Base-by-base conservation (phyloP, 148 eudicot genomes). In the Rhododendron molle region DNA sequence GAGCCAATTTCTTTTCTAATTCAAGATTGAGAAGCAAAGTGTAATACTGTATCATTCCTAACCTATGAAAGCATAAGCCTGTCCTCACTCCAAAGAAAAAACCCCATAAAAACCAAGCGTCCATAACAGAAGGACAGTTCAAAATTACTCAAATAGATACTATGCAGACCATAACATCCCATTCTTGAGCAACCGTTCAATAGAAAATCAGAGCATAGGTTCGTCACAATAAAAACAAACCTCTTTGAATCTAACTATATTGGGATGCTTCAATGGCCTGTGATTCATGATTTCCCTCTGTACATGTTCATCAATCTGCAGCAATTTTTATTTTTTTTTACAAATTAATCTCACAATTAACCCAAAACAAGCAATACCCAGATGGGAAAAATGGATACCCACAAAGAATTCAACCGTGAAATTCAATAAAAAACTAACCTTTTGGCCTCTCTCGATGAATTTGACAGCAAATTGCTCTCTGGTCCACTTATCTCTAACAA, bases 251-350 rank as follows among this genome's bases (percentile, higher is more conserved):
- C 93, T 92, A 44, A 96, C 86, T 43, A 96, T 96, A 88, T 96
- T 93, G 43, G 94, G 96, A 90, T 96, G 98, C 87, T 91, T 92
- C 83, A 96, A 87, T 30, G 96, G 93, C 87, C 96, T 96, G 81
- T 96, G 98, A 84, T 96, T 96, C 88, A 93, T 93, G 62, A 96
- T 96, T 80, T 96, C 98, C 89, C 98, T 96, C 80, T 92, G 93
- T 69, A 96, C 98, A 91, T 92, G 96, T 83, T 94, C 98, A 90
- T 96, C 98, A 90, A 96, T 93, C 98, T 96, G 88, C 90, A 92
- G 16, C 30, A 30, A 54, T 3, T 15, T 12, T 14, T 2, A n/a
- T 3, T 21, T 13, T 54, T 13, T 54, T 54, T 18, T 20, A 52
- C 15, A 13, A 52, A 62, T 21, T 52, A 30, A 14, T 52, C 73